Conservation (phyloP, 2,329 filamentous ascomycete species). For the Scedosporium boydii region DNA sequence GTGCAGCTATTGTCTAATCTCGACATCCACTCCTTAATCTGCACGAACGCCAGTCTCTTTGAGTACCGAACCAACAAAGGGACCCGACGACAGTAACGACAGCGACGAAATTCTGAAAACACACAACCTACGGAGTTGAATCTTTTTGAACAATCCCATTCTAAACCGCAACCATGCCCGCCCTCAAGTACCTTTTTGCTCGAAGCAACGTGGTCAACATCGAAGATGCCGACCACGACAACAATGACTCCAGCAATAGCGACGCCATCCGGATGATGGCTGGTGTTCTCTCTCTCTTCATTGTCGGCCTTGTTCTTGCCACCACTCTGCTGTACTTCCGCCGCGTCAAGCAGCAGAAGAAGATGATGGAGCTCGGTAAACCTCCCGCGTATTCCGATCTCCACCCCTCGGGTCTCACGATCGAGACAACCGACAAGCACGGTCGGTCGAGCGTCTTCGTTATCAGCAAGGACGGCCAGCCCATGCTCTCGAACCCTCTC, state of each 20-base stretch:
- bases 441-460: constrained; percentile 63
- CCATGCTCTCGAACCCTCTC: constrained; percentile 65
- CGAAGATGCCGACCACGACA: constrained; percentile 40
- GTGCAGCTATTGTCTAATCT: background rate
- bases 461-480: constrained; percentile 66
- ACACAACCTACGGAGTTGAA: background rate
- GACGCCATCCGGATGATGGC: constrained; percentile 55
- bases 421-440: constrained; percentile 40
- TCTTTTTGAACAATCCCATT: background rate
- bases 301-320: constrained; percentile 60
- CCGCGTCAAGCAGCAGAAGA: constrained; percentile 44
- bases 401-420: constrained; percentile 43
- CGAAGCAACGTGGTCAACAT: constrained; percentile 5
- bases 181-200: constrained; percentile 7
- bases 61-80: background rate
- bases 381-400: constrained; percentile 64
- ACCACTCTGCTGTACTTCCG: constrained; percentile 64
- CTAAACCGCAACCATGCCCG: constrained; percentile 8
- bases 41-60: background rate
- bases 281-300: constrained; percentile 65
- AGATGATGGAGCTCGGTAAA: constrained; percentile 34
- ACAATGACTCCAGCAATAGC: constrained; percentile 49
- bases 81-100: background rate
- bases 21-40: constrained; percentile 3
- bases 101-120: background rate